Percentiles rank a stretch among this genome's conserved stretches.
phyloP scores from a whole-genome alignment of 2,329 filamentous ascomycete genomes.

The Fusarium palustre region DNA sequence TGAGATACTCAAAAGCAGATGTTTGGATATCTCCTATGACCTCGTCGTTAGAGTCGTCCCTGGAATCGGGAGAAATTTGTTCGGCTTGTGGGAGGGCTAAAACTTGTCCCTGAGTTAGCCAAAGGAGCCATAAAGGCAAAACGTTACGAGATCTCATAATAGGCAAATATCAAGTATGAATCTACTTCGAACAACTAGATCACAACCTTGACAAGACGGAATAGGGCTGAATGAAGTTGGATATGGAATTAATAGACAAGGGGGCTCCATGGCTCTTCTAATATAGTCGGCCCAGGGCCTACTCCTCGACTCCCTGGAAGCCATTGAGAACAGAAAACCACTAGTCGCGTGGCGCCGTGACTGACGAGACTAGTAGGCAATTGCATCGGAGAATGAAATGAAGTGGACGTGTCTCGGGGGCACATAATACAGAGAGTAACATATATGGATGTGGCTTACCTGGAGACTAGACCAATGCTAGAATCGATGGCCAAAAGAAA shows the following conservation, averaged over 20 bases:
- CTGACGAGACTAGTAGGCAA: conserved; percentile 36
- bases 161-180: conserved; percentile 11
- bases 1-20: conserved; percentile 39
- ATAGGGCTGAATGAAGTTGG: conserved; percentile 22
- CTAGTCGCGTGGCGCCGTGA: conserved; percentile 41
- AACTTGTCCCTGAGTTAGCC: conserved; percentile 45
- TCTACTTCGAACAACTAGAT: conserved; percentile 19
- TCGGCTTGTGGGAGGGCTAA: conserved; percentile 32
- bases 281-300: conserved; percentile 31
- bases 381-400: conserved; percentile 44
- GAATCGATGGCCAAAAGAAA: conserved; percentile 35
- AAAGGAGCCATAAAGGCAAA: conserved; percentile 46
- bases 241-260: conserved; percentile 14
- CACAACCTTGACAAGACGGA: conserved; percentile 23
- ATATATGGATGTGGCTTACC: conserved; percentile 42
- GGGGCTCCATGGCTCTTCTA: conserved; percentile 40
- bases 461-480: conserved; percentile 33
- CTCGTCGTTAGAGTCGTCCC: conserved; percentile 27
- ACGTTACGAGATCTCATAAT: conserved; percentile 42
- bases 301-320: conserved; percentile 30
- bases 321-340: conserved; percentile 37
- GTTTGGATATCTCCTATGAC: conserved; percentile 39
- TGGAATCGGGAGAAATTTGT: conserved; percentile 13
- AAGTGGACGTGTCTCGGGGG: conserved; percentile 39
- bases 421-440: conserved; percentile 14